These are phyloP conservation scores for Allomyces arbusculus DNA, from an alignment of 192 early-diverging fungal species.

Conservation along the genomic window DNA sequence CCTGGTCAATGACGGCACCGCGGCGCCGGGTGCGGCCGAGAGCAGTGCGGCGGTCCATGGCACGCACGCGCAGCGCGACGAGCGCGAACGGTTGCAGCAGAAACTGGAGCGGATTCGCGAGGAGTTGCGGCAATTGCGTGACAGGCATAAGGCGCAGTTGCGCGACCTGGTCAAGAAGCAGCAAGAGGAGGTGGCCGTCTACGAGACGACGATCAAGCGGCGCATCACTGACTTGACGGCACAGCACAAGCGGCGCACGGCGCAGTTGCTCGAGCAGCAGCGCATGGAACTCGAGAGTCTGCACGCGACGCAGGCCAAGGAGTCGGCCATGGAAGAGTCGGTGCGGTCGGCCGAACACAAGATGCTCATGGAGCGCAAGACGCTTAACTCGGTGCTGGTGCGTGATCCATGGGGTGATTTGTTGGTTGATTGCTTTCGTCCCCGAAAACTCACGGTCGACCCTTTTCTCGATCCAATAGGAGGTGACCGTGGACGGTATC, in stretches of 20 bases:
- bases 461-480: background rate
- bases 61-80: background rate
- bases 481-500: conserved; percentile 15
- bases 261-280: background rate
- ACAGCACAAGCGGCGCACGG: background rate
- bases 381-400: conserved; percentile 13
- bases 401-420: too few relatives aligned
- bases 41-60: background rate
- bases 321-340: conserved; percentile 19
- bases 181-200: background rate
- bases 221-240: background rate
- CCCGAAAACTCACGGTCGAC: too few relatives aligned
- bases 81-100: background rate
- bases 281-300: conserved; percentile 6
- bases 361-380: conserved; percentile 13
- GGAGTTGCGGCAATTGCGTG: background rate
- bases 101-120: background rate
- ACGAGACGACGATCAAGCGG: background rate
- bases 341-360: conserved; percentile 17
- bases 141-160: background rate
- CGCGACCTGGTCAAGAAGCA: background rate
- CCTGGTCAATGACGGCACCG: background rate
- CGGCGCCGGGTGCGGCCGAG: background rate
- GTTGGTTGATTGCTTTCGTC: too few relatives aligned
- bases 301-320: conserved; percentile 12